A percentile compares a stretch with the other conserved stretches of the same genome.
Conservation (phyloP, 441 rosid species). For the Mallotus repandus region DNA sequence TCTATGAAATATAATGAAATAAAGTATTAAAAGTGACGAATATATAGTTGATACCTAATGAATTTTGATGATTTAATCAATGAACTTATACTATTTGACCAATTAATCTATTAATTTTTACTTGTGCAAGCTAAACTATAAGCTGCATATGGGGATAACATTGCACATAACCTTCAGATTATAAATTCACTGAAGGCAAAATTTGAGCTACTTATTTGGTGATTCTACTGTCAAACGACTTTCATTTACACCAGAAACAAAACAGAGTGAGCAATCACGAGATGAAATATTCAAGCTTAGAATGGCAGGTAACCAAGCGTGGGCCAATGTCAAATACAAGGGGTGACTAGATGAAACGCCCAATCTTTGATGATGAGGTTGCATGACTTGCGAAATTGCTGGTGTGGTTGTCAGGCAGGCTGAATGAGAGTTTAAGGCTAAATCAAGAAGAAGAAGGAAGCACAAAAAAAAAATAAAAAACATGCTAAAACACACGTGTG, state of each 20-base stretch:
- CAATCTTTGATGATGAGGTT: slow-evolving; percentile 71
- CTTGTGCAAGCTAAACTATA: slow-evolving; percentile 84
- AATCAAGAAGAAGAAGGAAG: too few species aligned
- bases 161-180: slow-evolving; percentile 39
- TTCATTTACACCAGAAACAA: slow-evolving; percentile 40
- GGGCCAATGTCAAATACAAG: slow-evolving; percentile 47
- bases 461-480: too few species aligned
- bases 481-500: too few species aligned
- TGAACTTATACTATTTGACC: too few species aligned
- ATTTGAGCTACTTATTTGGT: slow-evolving; percentile 57
- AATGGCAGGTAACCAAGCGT: slow-evolving; percentile 46
- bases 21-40: too few species aligned
- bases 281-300: slow-evolving; percentile 79
- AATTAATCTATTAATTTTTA: too few species aligned
- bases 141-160: slow-evolving; percentile 47
- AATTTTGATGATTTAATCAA: too few species aligned
- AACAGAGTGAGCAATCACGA: slow-evolving; percentile 41
- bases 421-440: slow-evolving; percentile 64
- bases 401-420: slow-evolving; percentile 55
- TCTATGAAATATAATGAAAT: too few species aligned
- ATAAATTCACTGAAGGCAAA: slow-evolving; percentile 56
- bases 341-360: slow-evolving; percentile 91
- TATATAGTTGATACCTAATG: too few species aligned
- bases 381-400: slow-evolving; percentile 76
- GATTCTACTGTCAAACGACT: slow-evolving; percentile 48